Evolutionary conservation across 2,329 filamentous ascomycete genomes (phyloP).

Genomic region (Teratosphaeria zuluensis): DNA sequence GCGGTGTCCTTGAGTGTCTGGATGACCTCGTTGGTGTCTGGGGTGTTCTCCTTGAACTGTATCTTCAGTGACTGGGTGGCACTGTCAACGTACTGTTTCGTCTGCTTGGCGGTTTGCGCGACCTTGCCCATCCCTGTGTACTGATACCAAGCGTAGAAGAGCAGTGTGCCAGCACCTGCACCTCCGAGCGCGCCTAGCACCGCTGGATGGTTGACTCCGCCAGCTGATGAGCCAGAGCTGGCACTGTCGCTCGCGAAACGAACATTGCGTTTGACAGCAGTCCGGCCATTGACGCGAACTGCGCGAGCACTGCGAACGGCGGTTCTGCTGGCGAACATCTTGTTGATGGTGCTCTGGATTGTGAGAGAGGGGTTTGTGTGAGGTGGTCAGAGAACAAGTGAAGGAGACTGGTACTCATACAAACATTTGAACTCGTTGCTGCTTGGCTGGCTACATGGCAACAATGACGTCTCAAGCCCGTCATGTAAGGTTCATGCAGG

Average conservation of each 20-base stretch:
- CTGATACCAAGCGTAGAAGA: conserved; percentile 45
- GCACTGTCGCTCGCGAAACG: conserved; percentile 6
- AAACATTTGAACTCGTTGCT: background rate
- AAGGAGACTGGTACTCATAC: background rate
- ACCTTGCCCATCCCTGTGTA: conserved; percentile 42
- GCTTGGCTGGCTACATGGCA: background rate
- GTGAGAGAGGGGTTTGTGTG: background rate
- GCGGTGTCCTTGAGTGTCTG: conserved; percentile 56
- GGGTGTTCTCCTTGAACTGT: conserved; percentile 44
- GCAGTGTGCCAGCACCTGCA: conserved; percentile 36
- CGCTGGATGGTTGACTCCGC: background rate
- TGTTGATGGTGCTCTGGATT: conserved; percentile 2
- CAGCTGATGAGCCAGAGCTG: background rate
- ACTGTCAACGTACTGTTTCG: conserved; percentile 48
- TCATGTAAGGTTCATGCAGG: background rate
- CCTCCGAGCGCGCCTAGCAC: conserved; percentile 30
- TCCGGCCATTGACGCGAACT: conserved; percentile 5
- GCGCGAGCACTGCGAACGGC: conserved; percentile 5
- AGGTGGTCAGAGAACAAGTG: background rate
- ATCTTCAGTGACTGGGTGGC: conserved; percentile 46
- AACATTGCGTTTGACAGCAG: conserved; percentile 4
- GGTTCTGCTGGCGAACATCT: conserved; percentile 5
- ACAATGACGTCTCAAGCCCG: background rate
- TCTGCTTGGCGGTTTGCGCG: conserved; percentile 43
- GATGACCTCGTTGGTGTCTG: conserved; percentile 56